Conservation (phyloP, 306 rosid genomes). For the Citrullus colocynthis region DNA sequence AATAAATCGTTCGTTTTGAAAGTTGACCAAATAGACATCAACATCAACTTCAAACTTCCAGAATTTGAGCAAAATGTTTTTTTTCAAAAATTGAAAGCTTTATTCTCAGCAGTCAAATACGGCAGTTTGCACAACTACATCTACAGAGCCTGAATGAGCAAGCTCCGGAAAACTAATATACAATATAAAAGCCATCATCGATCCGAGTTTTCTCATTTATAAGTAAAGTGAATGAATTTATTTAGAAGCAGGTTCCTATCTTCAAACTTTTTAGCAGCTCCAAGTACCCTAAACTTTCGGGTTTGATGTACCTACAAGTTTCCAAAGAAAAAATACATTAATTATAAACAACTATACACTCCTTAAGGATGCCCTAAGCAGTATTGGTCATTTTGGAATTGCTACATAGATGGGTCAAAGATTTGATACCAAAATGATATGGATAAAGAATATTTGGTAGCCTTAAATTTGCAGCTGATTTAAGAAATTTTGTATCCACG, state of each 20-base stretch:
- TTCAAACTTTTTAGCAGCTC: conserved; percentile 59
- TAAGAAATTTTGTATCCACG: background rate
- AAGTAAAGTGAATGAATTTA: background rate
- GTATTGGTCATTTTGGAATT: background rate
- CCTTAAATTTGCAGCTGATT: no score
- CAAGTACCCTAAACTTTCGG: conserved; percentile 57
- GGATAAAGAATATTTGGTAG: no score
- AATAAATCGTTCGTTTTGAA: no score
- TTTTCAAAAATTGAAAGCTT: no score
- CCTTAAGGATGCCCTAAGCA: background rate
- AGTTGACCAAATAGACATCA: no score
- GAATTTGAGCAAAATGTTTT: no score
- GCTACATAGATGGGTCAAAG: background rate
- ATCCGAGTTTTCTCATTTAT: background rate
- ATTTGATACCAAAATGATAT: no score
- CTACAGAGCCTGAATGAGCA: background rate
- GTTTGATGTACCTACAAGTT: conserved; percentile 44
- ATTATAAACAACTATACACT: background rate
- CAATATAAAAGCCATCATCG: background rate
- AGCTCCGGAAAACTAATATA: background rate
- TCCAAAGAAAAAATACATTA: background rate
- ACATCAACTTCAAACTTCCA: no score
- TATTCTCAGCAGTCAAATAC: background rate
- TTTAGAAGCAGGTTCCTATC: conserved; percentile 42
- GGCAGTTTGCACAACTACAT: background rate